Evolutionary conservation across 352 stramenopile genomes (phyloP).

Genomic region (Globisporangium sylvaticum): DNA sequence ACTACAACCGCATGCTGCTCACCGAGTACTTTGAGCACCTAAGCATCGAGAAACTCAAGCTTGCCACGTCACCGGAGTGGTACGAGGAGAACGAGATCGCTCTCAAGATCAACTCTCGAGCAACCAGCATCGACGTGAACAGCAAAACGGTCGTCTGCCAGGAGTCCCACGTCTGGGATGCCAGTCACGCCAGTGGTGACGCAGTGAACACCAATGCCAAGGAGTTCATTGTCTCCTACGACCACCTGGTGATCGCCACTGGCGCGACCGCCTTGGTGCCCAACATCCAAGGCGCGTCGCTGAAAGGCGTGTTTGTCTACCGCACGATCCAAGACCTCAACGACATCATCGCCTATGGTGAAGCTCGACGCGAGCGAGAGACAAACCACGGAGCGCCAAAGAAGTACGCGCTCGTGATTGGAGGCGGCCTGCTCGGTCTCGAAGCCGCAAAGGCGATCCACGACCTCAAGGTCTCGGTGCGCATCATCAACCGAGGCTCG

Average conservation of each 20-base stretch:
- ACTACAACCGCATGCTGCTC: slow-evolving; percentile 92
- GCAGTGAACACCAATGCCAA: slow-evolving; percentile 31
- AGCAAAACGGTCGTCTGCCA: slow-evolving; percentile 67
- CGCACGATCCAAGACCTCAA: slow-evolving; percentile 91
- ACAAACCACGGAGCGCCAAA: slow-evolving; percentile 5
- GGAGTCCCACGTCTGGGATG: neutral
- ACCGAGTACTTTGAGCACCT: slow-evolving; percentile 92
- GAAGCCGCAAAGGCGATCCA: slow-evolving; percentile 88
- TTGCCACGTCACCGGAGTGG: slow-evolving; percentile 79
- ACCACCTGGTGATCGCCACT: slow-evolving; percentile 88
- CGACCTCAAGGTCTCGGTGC: slow-evolving; percentile 84
- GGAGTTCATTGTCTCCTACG: slow-evolving; percentile 67
- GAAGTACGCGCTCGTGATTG: slow-evolving; percentile 47
- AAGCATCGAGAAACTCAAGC: slow-evolving; percentile 78
- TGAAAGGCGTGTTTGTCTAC: slow-evolving; percentile 91
- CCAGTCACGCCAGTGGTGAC: neutral
- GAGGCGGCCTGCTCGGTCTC: slow-evolving; percentile 83
- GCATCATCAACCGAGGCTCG: slow-evolving; percentile 90
- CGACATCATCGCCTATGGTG: slow-evolving; percentile 78
- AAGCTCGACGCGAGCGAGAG: slow-evolving; percentile 41
- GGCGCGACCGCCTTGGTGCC: slow-evolving; percentile 87
- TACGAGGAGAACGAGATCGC: slow-evolving; percentile 83
- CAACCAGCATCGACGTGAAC: slow-evolving; percentile 65
- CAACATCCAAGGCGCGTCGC: slow-evolving; percentile 70
- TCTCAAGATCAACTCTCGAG: slow-evolving; percentile 75